Conservation (phyloP, 805 yeast genomes). For the Pichia occidentalis region DNA sequence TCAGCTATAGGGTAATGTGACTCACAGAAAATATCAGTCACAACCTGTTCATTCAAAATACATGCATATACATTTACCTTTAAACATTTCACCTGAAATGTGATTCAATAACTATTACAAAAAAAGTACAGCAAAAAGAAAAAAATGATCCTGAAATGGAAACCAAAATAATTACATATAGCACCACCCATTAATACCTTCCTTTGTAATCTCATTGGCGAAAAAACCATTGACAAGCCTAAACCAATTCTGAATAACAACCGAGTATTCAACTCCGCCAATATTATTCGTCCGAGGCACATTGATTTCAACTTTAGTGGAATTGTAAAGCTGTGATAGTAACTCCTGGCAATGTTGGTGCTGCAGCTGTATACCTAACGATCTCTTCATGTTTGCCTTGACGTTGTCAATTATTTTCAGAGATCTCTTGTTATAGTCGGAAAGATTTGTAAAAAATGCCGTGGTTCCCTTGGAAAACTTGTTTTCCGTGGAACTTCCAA, state of each 20-base stretch:
- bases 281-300: constrained; percentile 14
- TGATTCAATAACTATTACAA: no score
- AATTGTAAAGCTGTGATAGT: constrained; percentile 13
- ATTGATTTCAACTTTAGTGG: constrained; percentile 10
- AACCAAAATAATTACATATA: constrained; percentile 2
- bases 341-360: constrained; percentile 13
- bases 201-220: constrained; percentile 15
- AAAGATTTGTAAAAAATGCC: constrained; percentile 11
- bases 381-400: constrained; percentile 15
- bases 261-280: constrained; percentile 6
- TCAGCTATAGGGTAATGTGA: no score
- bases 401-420: constrained; percentile 21
- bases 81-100: no score
- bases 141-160: background rate
- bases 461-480: no score
- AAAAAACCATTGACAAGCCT: constrained; percentile 17
- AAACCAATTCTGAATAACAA: constrained; percentile 23
- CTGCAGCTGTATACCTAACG: constrained; percentile 16
- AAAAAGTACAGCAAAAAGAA: no score
- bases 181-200: constrained; percentile 27
- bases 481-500: constrained; percentile 1
- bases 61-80: no score
- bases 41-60: no score
- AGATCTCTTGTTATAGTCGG: constrained; percentile 22
- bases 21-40: no score